phyloP scores from a whole-genome alignment of 2,329 filamentous ascomycete genomes.

The Sodiomyces alkalinus region DNA sequence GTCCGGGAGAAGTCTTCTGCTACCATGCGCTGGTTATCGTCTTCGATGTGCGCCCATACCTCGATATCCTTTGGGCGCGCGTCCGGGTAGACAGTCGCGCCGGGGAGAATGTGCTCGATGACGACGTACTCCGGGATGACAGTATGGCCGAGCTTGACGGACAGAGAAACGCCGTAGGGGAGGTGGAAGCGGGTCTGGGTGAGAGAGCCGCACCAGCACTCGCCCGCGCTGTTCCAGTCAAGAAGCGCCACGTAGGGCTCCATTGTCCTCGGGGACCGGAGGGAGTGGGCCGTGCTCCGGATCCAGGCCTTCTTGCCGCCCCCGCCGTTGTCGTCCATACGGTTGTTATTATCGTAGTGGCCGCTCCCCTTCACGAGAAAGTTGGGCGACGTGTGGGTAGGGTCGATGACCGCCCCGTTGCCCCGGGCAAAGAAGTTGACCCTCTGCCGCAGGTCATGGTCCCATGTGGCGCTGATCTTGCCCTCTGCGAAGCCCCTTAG shows the following conservation, averaged over 20 bases:
- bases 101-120: constrained; percentile 53
- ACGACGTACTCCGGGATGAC: constrained; percentile 56
- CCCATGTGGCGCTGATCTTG: constrained; percentile 28
- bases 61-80: constrained; percentile 55
- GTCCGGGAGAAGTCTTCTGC: constrained; percentile 26
- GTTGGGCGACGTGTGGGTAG: constrained; percentile 35
- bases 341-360: too few relatives aligned
- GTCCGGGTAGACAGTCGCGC: constrained; percentile 44
- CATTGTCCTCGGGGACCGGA: constrained; percentile 4
- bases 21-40: constrained; percentile 23
- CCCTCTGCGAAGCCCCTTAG: constrained; percentile 30
- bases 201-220: constrained; percentile 68
- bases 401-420: constrained; percentile 51
- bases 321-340: too few relatives aligned
- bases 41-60: constrained; percentile 46
- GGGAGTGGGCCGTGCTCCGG: constrained; percentile 4
- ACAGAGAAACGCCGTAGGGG: constrained; percentile 46
- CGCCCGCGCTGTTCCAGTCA: constrained; percentile 62
- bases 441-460: constrained; percentile 29
- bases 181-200: constrained; percentile 22
- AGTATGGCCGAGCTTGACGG: constrained; percentile 40
- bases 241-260: constrained; percentile 42
- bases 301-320: constrained; percentile 4
- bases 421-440: constrained; percentile 62
- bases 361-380: background rate